These are phyloP conservation scores for Cryomyces minteri DNA, from an alignment of 495 filamentous ascomycete genomes.

Conservation along the genomic window DNA sequence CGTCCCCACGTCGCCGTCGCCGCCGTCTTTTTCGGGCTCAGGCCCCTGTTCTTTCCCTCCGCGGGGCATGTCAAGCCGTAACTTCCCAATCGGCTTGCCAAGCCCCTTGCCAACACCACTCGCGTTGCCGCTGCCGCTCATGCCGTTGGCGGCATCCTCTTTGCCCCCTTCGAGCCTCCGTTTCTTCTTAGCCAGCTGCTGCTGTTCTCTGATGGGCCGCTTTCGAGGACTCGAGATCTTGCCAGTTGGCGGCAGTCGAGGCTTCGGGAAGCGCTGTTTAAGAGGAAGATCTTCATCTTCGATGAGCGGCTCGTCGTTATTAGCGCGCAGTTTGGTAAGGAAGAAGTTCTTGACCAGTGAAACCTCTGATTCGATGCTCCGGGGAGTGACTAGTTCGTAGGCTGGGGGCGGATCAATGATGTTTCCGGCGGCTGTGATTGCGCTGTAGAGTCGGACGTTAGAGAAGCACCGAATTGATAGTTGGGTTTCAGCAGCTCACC, in stretches of 20 bases:
- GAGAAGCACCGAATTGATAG: background rate
- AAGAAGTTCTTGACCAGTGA: slow-evolving; percentile 81
- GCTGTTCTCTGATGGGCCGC: slow-evolving; percentile 59
- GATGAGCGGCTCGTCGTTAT: slow-evolving; percentile 53
- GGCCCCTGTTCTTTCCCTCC: slow-evolving; percentile 9
- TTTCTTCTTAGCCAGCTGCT: slow-evolving; percentile 57
- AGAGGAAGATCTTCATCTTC: slow-evolving; percentile 90
- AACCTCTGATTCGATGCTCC: slow-evolving; percentile 61
- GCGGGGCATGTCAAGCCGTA: slow-evolving; percentile 19
- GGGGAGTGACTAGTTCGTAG: slow-evolving; percentile 60
- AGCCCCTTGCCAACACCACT: background rate
- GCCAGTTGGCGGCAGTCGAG: slow-evolving; percentile 82
- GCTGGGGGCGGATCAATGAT: slow-evolving; percentile 52
- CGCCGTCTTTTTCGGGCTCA: slow-evolving; percentile 19
- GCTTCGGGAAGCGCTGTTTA: slow-evolving; percentile 81
- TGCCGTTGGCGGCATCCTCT: slow-evolving; percentile 4
- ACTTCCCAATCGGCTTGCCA: slow-evolving; percentile 15
- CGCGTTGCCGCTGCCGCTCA: slow-evolving; percentile 2
- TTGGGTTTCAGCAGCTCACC: slow-evolving; percentile 22
- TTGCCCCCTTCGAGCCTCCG: slow-evolving; percentile 19
- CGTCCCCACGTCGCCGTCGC: slow-evolving; percentile 17
- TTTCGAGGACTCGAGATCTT: slow-evolving; percentile 90
- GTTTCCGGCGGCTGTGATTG: slow-evolving; percentile 29
- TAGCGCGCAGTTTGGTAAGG: slow-evolving; percentile 65
- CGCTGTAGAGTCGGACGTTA: slow-evolving; percentile 16